Evolutionary conservation across 345 rosid species (phyloP), one percentile per base, ranked within the genome.

Genomic region (Nasturtium officinale): DNA sequence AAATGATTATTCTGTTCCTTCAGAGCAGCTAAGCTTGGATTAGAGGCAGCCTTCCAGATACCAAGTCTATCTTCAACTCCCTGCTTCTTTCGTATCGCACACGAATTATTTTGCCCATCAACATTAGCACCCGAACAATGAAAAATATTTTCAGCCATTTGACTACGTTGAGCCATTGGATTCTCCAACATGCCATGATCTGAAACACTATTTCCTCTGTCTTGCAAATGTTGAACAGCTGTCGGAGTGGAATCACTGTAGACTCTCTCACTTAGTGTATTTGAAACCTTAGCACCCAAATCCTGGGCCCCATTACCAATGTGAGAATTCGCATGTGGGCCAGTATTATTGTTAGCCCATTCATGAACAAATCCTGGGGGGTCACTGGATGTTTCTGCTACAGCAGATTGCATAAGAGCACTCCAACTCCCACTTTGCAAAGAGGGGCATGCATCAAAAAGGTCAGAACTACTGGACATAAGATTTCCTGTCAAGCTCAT

Each of bases 341-440:
- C 67, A 61, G 52, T 61, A 43, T 43, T 69, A 55, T 18, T 43
- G 43, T 56, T 56, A 55, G 32, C 40, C 73, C 73, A 17, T 43
- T 13, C 64, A 68, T 42, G 53, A 17, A 43, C 20, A 51, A 26
- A 26, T 26, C 82, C 85, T 10, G 75, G 50, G 30, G 86, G 87
- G 51, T 76, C 81, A 38, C 79, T 83, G 45, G 94, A 84, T 69
- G 97, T 82, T 85, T 95, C 99, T 57, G 94, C 96, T 20, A 95
- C 89, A 76, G 98, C 99, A 74, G 99, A 91, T 73, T 87, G 98
- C 99, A 95, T 95, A 65, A 95, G 99, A 62, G 99, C 99, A 84
- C 99, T 91, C 99, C 98, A 95, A 67, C 92, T 87, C 77, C 99
- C 99, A 82, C 93, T 88, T 72, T 88, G 96, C 75, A 89, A 23